Base-by-base conservation (phyloP, 2,329 filamentous ascomycete species). In the Hyphodiscus sp. region DNA sequence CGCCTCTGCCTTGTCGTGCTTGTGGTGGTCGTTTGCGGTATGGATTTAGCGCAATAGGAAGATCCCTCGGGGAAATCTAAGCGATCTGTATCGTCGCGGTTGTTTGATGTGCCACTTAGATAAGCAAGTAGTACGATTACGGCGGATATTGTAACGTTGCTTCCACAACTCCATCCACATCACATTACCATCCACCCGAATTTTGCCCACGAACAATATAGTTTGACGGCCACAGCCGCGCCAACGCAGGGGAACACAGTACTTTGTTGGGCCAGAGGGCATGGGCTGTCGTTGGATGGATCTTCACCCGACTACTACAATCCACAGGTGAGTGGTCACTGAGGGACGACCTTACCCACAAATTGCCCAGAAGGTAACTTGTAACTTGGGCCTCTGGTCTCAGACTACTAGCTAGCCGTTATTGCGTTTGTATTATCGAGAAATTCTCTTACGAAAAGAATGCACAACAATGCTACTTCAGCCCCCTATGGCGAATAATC, bases 71-170 rank as follows among this genome's bases (percentile, higher is more conserved):
- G 45, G 23, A 38, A 47, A 5, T n/a, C 23, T 19, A 16, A 18
- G 19, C 29, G 26, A n/a, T 26, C 38, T 30, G 45, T 47, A 20
- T 13, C 33, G 33, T 38, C 33, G 33, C 33, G 33, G 11, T 38
- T 38, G 11, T 38, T 38, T 38, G 26, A 19, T 18, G 29, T 18
- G 11, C 29, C 48, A 30, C 52, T 54, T 47, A 50, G 47, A 47
- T 50, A 54, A 54, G 52, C 52, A 50, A 46, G 47, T 38, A 38
- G 33, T 13, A 38, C 47, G 51, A 46, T 30, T 20, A 42, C 26
- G 29, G 18, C 43, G 47, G 41, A 49, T n/a, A 43, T 41, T 54
- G 55, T 57, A 57, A 57, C 55, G 55, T 57, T 54, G 52, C 55
- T 19, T 57, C 49, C 26, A 13, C 19, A 18, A 41, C 30, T 20